Percentiles rank a stretch among this genome's conserved stretches.
These are phyloP conservation scores for Claviceps sp. DNA, from an alignment of 2,329 filamentous ascomycete genomes.

Conservation along the genomic window DNA sequence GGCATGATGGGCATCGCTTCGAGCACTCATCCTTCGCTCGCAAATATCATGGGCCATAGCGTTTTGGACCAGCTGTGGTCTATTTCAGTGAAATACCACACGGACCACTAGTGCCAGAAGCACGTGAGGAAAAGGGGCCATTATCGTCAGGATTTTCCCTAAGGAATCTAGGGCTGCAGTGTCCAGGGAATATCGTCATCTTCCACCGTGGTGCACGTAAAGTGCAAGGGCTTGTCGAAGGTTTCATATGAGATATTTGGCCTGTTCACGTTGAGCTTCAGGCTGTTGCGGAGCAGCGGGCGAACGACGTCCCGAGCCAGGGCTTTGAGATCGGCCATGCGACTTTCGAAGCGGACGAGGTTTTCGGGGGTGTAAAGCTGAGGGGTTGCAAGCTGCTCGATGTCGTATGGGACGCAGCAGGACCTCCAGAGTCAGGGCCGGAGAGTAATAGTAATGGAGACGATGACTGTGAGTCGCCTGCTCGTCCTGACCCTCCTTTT, in stretches of 20 bases:
- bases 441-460: too few species aligned
- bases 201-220: constrained; percentile 36
- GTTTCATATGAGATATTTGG: constrained; percentile 17
- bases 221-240: constrained; percentile 30
- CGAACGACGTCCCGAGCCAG: constrained; percentile 71
- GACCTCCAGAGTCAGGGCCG: too few species aligned
- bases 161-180: not conserved
- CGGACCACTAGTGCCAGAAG: too few species aligned
- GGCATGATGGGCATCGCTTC: too few species aligned
- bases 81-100: too few species aligned
- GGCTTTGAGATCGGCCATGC: constrained; percentile 78
- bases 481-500: too few species aligned
- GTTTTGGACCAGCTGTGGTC: too few species aligned
- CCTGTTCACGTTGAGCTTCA: constrained; percentile 59
- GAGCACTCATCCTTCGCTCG: too few species aligned
- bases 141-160: too few species aligned
- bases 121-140: too few species aligned
- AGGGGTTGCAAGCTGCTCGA: constrained; percentile 25
- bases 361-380: constrained; percentile 82
- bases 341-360: constrained; percentile 68
- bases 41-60: too few species aligned
- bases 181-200: constrained; percentile 40
- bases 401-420: constrained; percentile 6
- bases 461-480: too few species aligned
- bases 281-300: constrained; percentile 71